phyloP scores from a whole-genome alignment of 768 basidiomycete genomes.

The Nidularia sp. region DNA sequence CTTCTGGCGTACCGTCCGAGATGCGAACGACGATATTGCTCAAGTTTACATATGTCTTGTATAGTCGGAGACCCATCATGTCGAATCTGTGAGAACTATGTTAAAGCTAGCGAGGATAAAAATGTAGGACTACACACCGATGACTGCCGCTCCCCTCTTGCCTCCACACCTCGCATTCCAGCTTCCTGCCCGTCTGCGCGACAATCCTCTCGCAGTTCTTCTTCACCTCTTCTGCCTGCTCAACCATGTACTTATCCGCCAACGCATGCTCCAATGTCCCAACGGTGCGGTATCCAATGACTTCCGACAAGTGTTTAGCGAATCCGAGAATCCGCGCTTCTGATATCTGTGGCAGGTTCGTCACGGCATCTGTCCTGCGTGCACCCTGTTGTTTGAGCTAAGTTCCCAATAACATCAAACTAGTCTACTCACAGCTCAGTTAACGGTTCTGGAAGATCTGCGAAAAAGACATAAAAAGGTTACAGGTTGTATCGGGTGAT shows the following conservation, averaged over 20 bases:
- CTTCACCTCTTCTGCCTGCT: conserved; percentile 59
- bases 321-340: conserved; percentile 63
- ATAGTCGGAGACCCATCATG: conserved; percentile 81
- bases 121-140: conserved; percentile 46
- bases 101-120: background rate
- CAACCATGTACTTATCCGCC: conserved; percentile 79
- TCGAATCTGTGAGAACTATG: conserved; percentile 60
- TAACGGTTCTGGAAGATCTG: conserved; percentile 58
- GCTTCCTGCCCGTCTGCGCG: conserved; percentile 40
- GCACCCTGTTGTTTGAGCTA: background rate
- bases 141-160: conserved; percentile 88
- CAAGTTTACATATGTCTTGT: conserved; percentile 85
- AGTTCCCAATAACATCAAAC: background rate
- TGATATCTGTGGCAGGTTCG: conserved; percentile 64
- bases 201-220: conserved; percentile 57
- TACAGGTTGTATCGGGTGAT: background rate
- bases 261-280: conserved; percentile 86
- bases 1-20: conserved; percentile 66
- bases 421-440: conserved; percentile 40
- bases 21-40: conserved; percentile 87
- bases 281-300: conserved; percentile 87
- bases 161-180: conserved; percentile 91
- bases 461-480: background rate
- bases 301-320: conserved; percentile 71
- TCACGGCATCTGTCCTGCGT: conserved; percentile 41